Conservation (phyloP, 2,329 filamentous ascomycete species). For the Sclerotinia minor region DNA sequence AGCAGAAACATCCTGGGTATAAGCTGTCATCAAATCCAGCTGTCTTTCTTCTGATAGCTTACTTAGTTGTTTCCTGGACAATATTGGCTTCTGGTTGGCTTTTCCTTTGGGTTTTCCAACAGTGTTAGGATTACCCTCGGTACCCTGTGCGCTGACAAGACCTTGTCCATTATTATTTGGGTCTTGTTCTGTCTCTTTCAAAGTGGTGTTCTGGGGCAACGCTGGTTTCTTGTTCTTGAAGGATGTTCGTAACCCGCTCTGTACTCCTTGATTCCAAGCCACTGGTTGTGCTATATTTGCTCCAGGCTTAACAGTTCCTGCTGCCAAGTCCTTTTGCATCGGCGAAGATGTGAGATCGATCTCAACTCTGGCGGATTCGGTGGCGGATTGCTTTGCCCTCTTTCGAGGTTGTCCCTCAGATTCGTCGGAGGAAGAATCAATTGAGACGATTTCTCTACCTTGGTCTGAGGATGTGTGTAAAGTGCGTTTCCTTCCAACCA, state of each 20-base stretch:
- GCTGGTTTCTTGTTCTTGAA: slow-evolving; percentile 38
- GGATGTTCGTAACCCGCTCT: slow-evolving; percentile 46
- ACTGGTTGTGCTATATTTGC: slow-evolving; percentile 3
- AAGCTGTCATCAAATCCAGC: not conserved
- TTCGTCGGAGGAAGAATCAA: slow-evolving; percentile 24
- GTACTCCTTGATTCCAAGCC: slow-evolving; percentile 48
- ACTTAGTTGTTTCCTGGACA: not conserved
- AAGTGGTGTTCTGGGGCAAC: not conserved
- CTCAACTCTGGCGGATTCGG: not conserved
- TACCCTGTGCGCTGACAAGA: not conserved
- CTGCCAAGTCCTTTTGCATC: not conserved
- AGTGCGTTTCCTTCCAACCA: slow-evolving; percentile 21
- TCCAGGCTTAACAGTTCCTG: not conserved
- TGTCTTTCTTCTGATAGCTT: not conserved
- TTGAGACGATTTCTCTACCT: slow-evolving; percentile 7
- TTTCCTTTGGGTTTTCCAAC: not conserved
- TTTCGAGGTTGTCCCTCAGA: slow-evolving; percentile 15
- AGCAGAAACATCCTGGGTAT: slow-evolving; percentile 8
- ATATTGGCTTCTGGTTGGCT: not conserved
- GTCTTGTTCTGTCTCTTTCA: not conserved
- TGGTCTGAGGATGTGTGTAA: slow-evolving; percentile 16
- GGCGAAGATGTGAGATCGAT: slow-evolving; percentile 13
- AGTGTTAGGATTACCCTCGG: not conserved
- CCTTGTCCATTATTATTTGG: slow-evolving; percentile 9
- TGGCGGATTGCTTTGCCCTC: slow-evolving; percentile 13